A percentile compares a stretch with the other conserved stretches of the same genome.
Evolutionary conservation across 202 grass and related monocot genomes (phyloP).

Genomic region (Brachypodium distachyon): DNA sequence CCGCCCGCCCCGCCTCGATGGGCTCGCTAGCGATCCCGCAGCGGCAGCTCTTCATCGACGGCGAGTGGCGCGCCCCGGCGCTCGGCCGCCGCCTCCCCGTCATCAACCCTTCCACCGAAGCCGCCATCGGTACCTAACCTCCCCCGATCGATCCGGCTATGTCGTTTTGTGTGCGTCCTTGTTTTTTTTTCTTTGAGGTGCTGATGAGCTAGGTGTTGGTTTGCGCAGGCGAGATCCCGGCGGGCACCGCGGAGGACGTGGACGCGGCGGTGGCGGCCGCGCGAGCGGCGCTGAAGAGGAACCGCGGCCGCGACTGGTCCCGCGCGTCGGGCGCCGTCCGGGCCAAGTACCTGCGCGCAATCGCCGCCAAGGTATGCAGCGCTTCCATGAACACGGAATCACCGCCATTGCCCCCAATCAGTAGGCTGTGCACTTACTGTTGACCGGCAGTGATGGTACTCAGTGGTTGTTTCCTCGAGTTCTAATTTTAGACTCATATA

Average conservation of each 20-base stretch:
- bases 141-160: background rate
- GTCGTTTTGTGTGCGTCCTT: background rate
- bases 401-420: background rate
- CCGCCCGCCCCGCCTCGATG: background rate
- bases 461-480: background rate
- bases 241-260: slow-evolving; percentile 72
- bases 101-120: slow-evolving; percentile 75
- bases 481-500: background rate
- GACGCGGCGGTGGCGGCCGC: slow-evolving; percentile 75
- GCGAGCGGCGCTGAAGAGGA: slow-evolving; percentile 64
- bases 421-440: background rate
- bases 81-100: slow-evolving; percentile 72
- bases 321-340: slow-evolving; percentile 58
- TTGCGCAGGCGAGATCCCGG: slow-evolving; percentile 64
- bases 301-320: slow-evolving; percentile 67
- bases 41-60: slow-evolving; percentile 69
- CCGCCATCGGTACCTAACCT: slow-evolving; percentile 38
- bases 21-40: slow-evolving; percentile 38
- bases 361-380: slow-evolving; percentile 55
- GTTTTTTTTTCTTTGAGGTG: background rate
- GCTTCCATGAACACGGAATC: background rate
- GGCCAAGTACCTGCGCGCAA: slow-evolving; percentile 81
- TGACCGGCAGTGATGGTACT: background rate
- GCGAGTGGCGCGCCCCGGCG: slow-evolving; percentile 59
- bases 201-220: background rate